Percentiles rank a stretch among this genome's conserved stretches.
Evolutionary conservation across 805 yeast species (phyloP).

Genomic region (Ogataea populi-albae): DNA sequence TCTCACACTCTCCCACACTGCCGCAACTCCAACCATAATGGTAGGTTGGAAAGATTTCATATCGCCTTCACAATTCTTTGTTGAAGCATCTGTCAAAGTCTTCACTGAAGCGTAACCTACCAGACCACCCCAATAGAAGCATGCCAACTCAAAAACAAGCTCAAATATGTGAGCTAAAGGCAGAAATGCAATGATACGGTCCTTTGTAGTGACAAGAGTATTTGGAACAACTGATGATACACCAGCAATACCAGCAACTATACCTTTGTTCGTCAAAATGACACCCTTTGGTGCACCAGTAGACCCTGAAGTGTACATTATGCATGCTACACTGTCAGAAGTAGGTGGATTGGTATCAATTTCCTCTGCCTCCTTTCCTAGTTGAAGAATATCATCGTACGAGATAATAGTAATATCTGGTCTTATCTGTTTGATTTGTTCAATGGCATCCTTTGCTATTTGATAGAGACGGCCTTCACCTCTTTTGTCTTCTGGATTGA

Average conservation of each 20-base stretch:
- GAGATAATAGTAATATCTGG: conserved; percentile 74
- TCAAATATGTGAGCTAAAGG: conserved; percentile 98
- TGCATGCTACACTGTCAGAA: conserved; percentile 63
- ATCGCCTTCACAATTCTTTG: conserved; percentile 85
- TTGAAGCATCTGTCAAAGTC: conserved; percentile 79
- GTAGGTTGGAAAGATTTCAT: conserved; percentile 85
- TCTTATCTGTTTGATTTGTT: conserved; percentile 58
- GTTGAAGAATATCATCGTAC: conserved; percentile 57
- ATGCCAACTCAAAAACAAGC: conserved; percentile 75
- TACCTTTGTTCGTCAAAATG: conserved; percentile 59
- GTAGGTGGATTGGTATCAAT: conserved; percentile 43
- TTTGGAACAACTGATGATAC: conserved; percentile 60
- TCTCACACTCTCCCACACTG: conserved; percentile 95
- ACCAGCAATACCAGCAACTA: conserved; percentile 87
- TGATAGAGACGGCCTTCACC: conserved; percentile 56
- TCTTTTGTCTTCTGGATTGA: conserved; percentile 63
- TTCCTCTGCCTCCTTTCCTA: conserved; percentile 55
- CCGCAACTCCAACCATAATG: conserved; percentile 96
- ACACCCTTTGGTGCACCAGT: conserved; percentile 88
- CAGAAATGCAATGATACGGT: conserved; percentile 80
- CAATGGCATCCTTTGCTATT: conserved; percentile 55
- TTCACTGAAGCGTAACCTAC: conserved; percentile 91
- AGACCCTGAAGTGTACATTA: conserved; percentile 87
- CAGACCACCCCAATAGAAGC: conserved; percentile 85
- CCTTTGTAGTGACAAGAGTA: conserved; percentile 48